A percentile compares a stretch with the other conserved stretches of the same genome.
Conservation (phyloP, 768 basidiomycete species). For the Amanita jacksonii region DNA sequence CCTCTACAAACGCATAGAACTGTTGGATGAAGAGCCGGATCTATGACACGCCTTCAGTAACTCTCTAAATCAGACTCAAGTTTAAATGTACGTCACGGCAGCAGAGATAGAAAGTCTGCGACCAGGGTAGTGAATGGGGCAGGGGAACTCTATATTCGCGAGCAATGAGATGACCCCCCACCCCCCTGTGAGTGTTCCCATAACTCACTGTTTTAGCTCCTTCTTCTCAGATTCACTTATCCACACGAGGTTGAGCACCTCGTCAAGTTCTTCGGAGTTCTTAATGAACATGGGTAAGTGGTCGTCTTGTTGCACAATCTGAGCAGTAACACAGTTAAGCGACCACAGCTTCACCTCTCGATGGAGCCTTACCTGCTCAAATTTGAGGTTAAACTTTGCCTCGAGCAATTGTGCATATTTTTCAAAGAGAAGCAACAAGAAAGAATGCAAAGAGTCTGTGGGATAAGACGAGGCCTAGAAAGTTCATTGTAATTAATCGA, state of each 20-base stretch:
- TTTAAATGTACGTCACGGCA: constrained; percentile 64
- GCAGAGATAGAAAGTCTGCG: constrained; percentile 88
- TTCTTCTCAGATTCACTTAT: constrained; percentile 58
- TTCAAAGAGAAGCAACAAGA: constrained; percentile 86
- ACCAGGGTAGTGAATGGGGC: constrained; percentile 84
- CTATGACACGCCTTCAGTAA: constrained; percentile 25
- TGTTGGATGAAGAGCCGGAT: constrained; percentile 86
- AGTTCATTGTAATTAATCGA: constrained; percentile 7
- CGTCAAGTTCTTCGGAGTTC: constrained; percentile 50
- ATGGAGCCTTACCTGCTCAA: constrained; percentile 57
- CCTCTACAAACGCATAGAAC: constrained; percentile 95
- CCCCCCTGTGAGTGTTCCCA: not conserved
- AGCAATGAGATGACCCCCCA: constrained; percentile 8
- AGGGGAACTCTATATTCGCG: constrained; percentile 38
- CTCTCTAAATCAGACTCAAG: not conserved
- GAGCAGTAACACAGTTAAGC: constrained; percentile 4
- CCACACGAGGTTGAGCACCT: constrained; percentile 79
- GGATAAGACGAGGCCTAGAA: constrained; percentile 78
- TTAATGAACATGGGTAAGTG: constrained; percentile 79
- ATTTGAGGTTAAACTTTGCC: constrained; percentile 67
- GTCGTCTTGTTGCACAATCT: constrained; percentile 86
- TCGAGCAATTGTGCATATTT: constrained; percentile 79
- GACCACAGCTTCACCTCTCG: not conserved
- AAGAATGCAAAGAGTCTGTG: constrained; percentile 68
- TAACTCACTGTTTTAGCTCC: constrained; percentile 43